Conservation (phyloP, 2,329 filamentous ascomycete species). For the Juglanconis sp. region DNA sequence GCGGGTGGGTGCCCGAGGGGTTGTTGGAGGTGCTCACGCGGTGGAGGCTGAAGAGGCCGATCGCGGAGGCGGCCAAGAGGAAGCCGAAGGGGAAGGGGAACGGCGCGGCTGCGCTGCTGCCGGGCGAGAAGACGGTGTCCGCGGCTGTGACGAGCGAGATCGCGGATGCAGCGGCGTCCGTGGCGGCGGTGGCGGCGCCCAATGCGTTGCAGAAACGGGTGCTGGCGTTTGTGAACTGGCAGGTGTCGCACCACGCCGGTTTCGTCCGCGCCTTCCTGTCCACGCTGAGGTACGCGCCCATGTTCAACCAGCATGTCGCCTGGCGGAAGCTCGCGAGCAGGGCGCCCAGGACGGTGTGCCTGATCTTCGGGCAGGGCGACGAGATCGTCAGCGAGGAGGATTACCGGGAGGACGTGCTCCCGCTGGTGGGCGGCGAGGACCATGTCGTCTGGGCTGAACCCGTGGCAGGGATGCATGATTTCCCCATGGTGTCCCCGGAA, state of each 20-base stretch:
- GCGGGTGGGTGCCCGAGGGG: slow-evolving; percentile 51
- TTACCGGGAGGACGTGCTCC: slow-evolving; percentile 47
- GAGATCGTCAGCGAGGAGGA: slow-evolving; percentile 50
- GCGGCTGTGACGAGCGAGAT: slow-evolving; percentile 23
- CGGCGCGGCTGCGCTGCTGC: not conserved
- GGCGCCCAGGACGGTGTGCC: slow-evolving; percentile 40
- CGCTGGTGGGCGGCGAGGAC: slow-evolving; percentile 45
- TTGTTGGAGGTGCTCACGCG: slow-evolving; percentile 48
- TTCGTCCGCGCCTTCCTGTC: slow-evolving; percentile 61
- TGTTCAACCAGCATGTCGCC: slow-evolving; percentile 49
- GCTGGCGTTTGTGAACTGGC: slow-evolving; percentile 54
- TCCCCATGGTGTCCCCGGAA: slow-evolving; percentile 55
- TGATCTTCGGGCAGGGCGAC: slow-evolving; percentile 50
- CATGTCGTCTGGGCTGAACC: slow-evolving; percentile 48
- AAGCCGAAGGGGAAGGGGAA: slow-evolving; percentile 1
- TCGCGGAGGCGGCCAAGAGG: slow-evolving; percentile 37
- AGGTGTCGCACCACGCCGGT: slow-evolving; percentile 52
- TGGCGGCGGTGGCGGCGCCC: slow-evolving; percentile 23
- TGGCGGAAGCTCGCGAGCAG: slow-evolving; percentile 45
- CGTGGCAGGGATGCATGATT: slow-evolving; percentile 57
- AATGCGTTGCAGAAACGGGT: slow-evolving; percentile 46
- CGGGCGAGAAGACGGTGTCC: slow-evolving; percentile 23
- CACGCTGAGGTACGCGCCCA: slow-evolving; percentile 51
- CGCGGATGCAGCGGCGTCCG: slow-evolving; percentile 28
- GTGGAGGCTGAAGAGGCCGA: slow-evolving; percentile 46